These are phyloP conservation scores for Colletotrichum acutatum DNA, from an alignment of 2,329 filamentous ascomycete species.

Conservation along the genomic window DNA sequence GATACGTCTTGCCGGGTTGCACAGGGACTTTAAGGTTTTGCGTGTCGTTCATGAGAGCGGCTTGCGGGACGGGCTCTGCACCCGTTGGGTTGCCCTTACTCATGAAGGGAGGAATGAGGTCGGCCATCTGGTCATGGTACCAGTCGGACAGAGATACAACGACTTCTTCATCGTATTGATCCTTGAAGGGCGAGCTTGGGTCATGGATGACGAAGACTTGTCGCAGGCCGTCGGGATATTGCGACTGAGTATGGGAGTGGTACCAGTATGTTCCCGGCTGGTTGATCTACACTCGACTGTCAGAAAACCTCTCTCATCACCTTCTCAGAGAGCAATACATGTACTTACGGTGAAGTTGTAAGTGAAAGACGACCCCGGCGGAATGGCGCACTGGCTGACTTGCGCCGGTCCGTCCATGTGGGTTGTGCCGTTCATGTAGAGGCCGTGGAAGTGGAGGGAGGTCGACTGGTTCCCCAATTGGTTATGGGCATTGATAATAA, in stretches of 20 bases:
- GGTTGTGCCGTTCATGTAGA: slow-evolving; percentile 74
- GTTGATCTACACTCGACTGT: slow-evolving; percentile 53
- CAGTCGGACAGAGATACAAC: slow-evolving; percentile 75
- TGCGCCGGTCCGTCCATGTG: slow-evolving; percentile 77
- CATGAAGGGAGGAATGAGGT: slow-evolving; percentile 60
- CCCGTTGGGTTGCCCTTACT: slow-evolving; percentile 65
- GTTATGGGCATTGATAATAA: slow-evolving; percentile 70
- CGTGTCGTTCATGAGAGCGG: slow-evolving; percentile 78
- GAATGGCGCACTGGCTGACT: slow-evolving; percentile 75
- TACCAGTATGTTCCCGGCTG: slow-evolving; percentile 86
- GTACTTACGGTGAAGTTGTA: slow-evolving; percentile 74
- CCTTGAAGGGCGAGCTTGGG: slow-evolving; percentile 65
- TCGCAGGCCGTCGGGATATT: slow-evolving; percentile 77
- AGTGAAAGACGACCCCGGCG: slow-evolving; percentile 71
- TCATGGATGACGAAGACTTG: slow-evolving; percentile 74
- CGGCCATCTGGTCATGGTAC: slow-evolving; percentile 71
- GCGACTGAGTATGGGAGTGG: slow-evolving; percentile 74
- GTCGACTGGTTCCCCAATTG: slow-evolving; percentile 71
- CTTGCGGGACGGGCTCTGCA: slow-evolving; percentile 74
- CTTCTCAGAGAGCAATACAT: too few relatives aligned
- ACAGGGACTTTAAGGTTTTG: slow-evolving; percentile 69
- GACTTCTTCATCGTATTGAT: slow-evolving; percentile 70
- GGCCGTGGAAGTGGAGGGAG: slow-evolving; percentile 76
- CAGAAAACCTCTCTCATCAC: neutral
- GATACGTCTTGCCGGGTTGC: slow-evolving; percentile 75